A percentile compares a stretch with the other conserved stretches of the same genome.
Evolutionary conservation across 805 yeast species (phyloP).

Genomic region (Spathaspora girioi): DNA sequence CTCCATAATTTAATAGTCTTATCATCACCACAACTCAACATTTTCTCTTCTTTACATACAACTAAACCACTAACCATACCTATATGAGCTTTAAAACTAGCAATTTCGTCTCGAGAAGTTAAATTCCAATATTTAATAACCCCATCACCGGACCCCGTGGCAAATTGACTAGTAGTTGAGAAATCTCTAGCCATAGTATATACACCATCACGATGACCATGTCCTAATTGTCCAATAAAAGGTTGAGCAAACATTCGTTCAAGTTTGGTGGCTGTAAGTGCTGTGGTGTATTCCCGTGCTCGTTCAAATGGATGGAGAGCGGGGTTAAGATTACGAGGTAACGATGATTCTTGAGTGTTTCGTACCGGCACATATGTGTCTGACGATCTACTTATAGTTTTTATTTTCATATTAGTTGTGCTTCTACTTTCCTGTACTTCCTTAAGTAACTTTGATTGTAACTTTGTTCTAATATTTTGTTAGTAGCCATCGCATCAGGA

Average conservation of each 20-base stretch:
- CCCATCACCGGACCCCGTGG: slow-evolving; percentile 96
- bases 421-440: neutral
- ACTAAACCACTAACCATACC: slow-evolving; percentile 82
- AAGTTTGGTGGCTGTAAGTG: slow-evolving; percentile 89
- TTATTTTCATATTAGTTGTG: slow-evolving; percentile 59
- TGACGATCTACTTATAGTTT: slow-evolving; percentile 83
- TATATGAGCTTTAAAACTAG: slow-evolving; percentile 82
- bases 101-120: slow-evolving; percentile 69
- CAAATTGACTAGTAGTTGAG: slow-evolving; percentile 64
- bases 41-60: slow-evolving; percentile 52
- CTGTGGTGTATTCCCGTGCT: slow-evolving; percentile 94
- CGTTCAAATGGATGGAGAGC: slow-evolving; percentile 95
- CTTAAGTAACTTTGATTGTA: neutral
- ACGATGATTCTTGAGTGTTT: slow-evolving; percentile 80
- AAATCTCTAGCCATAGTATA: slow-evolving; percentile 82
- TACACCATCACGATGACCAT: slow-evolving; percentile 94
- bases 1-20: slow-evolving; percentile 89
- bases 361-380: slow-evolving; percentile 91
- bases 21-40: slow-evolving; percentile 88
- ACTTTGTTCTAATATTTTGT: too few species aligned
- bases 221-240: slow-evolving; percentile 89
- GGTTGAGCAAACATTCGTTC: slow-evolving; percentile 98
- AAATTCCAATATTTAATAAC: slow-evolving; percentile 91
- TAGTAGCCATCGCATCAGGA: neutral
- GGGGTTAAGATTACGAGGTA: slow-evolving; percentile 89